Evolutionary conservation across 495 filamentous ascomycete species (phyloP).

Genomic region (Staphylotrichum tortipilum): DNA sequence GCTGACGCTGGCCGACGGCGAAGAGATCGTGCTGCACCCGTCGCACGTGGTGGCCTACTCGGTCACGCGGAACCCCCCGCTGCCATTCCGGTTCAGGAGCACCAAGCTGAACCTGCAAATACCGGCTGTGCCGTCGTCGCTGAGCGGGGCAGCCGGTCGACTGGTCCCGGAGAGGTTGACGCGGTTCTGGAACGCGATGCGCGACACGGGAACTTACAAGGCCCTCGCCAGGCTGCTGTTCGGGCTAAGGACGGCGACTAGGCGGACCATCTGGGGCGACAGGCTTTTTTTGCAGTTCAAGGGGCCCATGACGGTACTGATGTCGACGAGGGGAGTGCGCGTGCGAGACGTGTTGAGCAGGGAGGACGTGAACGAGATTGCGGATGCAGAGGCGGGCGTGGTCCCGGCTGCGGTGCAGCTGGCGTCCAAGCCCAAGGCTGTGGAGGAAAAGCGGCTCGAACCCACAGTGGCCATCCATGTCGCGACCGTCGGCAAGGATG

Average conservation of each 20-base stretch:
- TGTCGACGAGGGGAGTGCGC: slow-evolving; percentile 72
- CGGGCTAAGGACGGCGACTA: slow-evolving; percentile 59
- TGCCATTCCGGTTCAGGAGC: slow-evolving; percentile 77
- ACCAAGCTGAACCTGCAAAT: slow-evolving; percentile 69
- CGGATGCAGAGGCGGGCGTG: slow-evolving; percentile 56
- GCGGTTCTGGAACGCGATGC: slow-evolving; percentile 62
- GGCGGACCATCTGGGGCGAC: slow-evolving; percentile 88
- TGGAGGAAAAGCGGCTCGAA: slow-evolving; percentile 23
- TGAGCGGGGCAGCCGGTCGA: slow-evolving; percentile 33
- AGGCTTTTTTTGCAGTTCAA: slow-evolving; percentile 82
- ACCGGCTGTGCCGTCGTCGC: slow-evolving; percentile 51
- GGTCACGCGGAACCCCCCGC: slow-evolving; percentile 60
- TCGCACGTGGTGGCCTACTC: slow-evolving; percentile 88
- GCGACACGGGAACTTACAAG: slow-evolving; percentile 62
- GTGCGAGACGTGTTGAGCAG: slow-evolving; percentile 66
- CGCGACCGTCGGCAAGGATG: slow-evolving; percentile 54
- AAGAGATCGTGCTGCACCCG: slow-evolving; percentile 79
- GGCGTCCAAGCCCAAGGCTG: slow-evolving; percentile 29
- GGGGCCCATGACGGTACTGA: slow-evolving; percentile 72
- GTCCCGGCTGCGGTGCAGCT: slow-evolving; percentile 42
- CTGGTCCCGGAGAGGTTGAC: slow-evolving; percentile 40
- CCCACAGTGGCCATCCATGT: slow-evolving; percentile 38
- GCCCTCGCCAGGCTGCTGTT: slow-evolving; percentile 51
- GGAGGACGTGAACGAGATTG: slow-evolving; percentile 78
- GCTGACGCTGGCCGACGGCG: slow-evolving; percentile 62